Evolutionary conservation across 352 stramenopile species (phyloP), one percentile per base, ranked within the genome.

Genomic region (Thalassiosira hispida): DNA sequence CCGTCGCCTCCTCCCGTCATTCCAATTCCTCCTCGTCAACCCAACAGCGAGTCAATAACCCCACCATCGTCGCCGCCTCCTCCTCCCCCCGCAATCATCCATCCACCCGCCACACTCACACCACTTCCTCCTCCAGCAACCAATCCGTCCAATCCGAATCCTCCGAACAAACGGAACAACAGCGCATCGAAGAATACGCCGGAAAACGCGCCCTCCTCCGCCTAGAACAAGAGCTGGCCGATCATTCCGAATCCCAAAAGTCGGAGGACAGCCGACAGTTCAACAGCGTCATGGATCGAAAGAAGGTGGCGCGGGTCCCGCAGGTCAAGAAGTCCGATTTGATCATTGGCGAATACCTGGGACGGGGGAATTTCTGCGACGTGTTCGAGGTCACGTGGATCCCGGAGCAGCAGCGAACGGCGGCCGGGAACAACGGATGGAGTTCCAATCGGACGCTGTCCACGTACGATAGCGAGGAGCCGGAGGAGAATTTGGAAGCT

Each of bases 351-450:
- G 46, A 82, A 22, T 77, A 73, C 67, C 67, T 82, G 49, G 74
- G 75, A 23, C 66, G 59, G 22, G 75, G 75, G 8, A 72, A 53
- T 40, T 83, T 83, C 33, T 71, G 68, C 65, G 75, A 83, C 59
- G 75, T 72, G 0, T 83, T 83, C 55, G 75, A 83, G 38, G 75
- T 83, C 6, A 72, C 25, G 7, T 76, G 56, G 52, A 68, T 61
- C 14, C 33, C 22, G n/a, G 20, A 59, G 14, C 29, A 33, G 29
- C 16, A 59, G 8, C 6, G 33, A 2, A 25, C 22, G 60, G 42
- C 8, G 22, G 23, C 0, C 14, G 1, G 4, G 8, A 20, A 47
- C 63, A 18, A 16, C 16, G 2, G 22, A 11, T 55, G 11, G 1
- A 6, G 59, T n/a, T n/a, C n/a, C n/a, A n/a, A n/a, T n/a, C n/a